phyloP scores from a whole-genome alignment of 176 grass and related monocot species.

The Eleusine indica region DNA sequence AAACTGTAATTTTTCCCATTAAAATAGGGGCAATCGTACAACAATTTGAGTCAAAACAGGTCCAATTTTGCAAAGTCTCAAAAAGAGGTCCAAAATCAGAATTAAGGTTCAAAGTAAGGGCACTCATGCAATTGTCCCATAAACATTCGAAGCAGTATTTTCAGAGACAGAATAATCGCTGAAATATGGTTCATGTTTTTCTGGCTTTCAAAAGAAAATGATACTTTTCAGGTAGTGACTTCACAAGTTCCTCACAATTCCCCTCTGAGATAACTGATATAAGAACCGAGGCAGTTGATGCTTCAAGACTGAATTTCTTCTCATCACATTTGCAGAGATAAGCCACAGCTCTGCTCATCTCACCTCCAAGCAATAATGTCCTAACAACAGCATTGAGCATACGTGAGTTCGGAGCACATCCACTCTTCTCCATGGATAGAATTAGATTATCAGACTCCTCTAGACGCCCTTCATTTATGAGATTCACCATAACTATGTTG shows the following conservation, averaged over 20 bases:
- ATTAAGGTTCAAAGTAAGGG: no score
- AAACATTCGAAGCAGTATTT: no score
- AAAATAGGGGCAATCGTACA: no score
- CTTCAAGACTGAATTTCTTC: not conserved
- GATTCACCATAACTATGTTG: not conserved
- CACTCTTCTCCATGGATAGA: conserved; percentile 6
- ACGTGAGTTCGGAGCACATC: not conserved
- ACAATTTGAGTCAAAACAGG: no score
- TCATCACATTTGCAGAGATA: conserved; percentile 5
- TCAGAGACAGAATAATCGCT: not conserved
- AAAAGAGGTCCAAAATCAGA: no score
- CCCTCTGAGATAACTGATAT: not conserved
- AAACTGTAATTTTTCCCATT: no score
- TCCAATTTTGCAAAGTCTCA: no score
- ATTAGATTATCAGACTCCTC: conserved; percentile 1
- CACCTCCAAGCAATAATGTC: not conserved
- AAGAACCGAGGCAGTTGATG: not conserved
- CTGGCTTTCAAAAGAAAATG: not conserved
- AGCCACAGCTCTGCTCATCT: not conserved
- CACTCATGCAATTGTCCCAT: no score
- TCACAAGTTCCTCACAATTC: not conserved
- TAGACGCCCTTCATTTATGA: conserved; percentile 6
- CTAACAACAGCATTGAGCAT: conserved; percentile 33
- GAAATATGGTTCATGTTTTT: not conserved
- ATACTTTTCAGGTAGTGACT: not conserved